Percentiles rank a stretch among this genome's conserved stretches.
These are phyloP conservation scores for Lizanozyma gosingica DNA, from an alignment of 1,139 yeast species.

Conservation along the genomic window DNA sequence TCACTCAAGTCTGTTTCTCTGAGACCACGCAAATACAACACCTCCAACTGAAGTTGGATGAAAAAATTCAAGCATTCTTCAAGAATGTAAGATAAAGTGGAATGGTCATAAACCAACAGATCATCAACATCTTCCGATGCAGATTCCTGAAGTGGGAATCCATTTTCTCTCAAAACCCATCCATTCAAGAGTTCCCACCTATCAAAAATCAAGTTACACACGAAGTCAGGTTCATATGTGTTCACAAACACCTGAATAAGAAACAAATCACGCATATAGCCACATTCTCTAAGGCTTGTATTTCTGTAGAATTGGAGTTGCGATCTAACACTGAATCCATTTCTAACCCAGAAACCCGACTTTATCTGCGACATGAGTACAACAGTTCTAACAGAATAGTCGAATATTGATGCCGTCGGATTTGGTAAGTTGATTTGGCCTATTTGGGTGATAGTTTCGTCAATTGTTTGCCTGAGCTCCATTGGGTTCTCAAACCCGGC, in stretches of 20 bases:
- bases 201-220: slow-evolving; percentile 50
- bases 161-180: slow-evolving; percentile 17
- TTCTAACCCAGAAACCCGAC: slow-evolving; percentile 53
- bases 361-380: slow-evolving; percentile 49
- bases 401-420: slow-evolving; percentile 38
- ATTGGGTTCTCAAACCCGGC: slow-evolving; percentile 22
- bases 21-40: slow-evolving; percentile 46
- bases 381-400: slow-evolving; percentile 68
- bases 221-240: slow-evolving; percentile 47
- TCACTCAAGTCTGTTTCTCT: slow-evolving; percentile 44
- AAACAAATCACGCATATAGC: slow-evolving; percentile 69
- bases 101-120: slow-evolving; percentile 30
- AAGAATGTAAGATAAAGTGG: slow-evolving; percentile 48
- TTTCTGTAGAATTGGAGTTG: slow-evolving; percentile 76
- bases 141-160: slow-evolving; percentile 20
- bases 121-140: slow-evolving; percentile 31
- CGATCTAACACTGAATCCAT: slow-evolving; percentile 58
- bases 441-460: slow-evolving; percentile 7
- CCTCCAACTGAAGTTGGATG: slow-evolving; percentile 63
- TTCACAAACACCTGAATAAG: slow-evolving; percentile 61
- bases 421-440: slow-evolving; percentile 16
- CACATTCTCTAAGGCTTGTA: slow-evolving; percentile 77
- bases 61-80: slow-evolving; percentile 74
- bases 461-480: slow-evolving; percentile 12
- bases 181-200: slow-evolving; percentile 64